Percentiles rank a stretch among this genome's conserved stretches.
These are phyloP conservation scores for Uncinocarpus reesii DNA, from an alignment of 2,329 filamentous ascomycete genomes.

Conservation along the genomic window DNA sequence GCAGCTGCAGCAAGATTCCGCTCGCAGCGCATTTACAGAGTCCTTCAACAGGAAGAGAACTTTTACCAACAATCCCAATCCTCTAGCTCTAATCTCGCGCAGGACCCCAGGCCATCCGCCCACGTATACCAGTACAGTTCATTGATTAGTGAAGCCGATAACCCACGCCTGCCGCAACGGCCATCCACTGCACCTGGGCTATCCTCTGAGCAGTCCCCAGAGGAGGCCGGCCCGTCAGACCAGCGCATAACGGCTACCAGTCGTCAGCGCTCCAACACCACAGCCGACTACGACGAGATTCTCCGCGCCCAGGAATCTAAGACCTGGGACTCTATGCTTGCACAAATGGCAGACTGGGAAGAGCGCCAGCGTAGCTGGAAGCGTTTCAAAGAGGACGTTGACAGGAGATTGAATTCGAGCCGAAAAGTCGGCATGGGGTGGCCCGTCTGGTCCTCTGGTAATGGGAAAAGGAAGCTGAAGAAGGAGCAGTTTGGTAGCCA, in stretches of 20 bases:
- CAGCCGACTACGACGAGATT: slow-evolving; percentile 21
- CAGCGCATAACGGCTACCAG: background rate
- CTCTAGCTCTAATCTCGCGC: background rate
- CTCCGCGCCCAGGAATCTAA: slow-evolving; percentile 25
- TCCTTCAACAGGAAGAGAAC: slow-evolving; percentile 40
- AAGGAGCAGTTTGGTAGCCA: slow-evolving; percentile 7
- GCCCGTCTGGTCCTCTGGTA: slow-evolving; percentile 3
- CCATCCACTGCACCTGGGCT: slow-evolving; percentile 5
- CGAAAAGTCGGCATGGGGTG: slow-evolving; percentile 11
- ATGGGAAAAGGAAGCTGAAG: slow-evolving; percentile 13
- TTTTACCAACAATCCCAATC: slow-evolving; percentile 18
- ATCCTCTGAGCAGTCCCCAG: background rate
- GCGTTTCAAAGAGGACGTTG: slow-evolving; percentile 25
- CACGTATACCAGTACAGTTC: slow-evolving; percentile 28
- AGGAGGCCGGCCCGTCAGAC: background rate
- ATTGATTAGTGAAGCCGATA: slow-evolving; percentile 12
- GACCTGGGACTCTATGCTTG: slow-evolving; percentile 35
- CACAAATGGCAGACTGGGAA: slow-evolving; percentile 38
- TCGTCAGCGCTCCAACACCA: slow-evolving; percentile 2
- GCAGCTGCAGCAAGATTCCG: slow-evolving; percentile 50
- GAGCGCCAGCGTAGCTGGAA: slow-evolving; percentile 28
- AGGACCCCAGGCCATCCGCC: slow-evolving; percentile 20
- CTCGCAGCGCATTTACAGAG: slow-evolving; percentile 43
- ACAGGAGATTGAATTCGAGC: slow-evolving; percentile 20
- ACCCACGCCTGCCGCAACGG: slow-evolving; percentile 1